Percentiles rank a stretch among this genome's conserved stretches.
phyloP scores from a whole-genome alignment of 805 yeast species.

The Komagataella pseudopastoris region DNA sequence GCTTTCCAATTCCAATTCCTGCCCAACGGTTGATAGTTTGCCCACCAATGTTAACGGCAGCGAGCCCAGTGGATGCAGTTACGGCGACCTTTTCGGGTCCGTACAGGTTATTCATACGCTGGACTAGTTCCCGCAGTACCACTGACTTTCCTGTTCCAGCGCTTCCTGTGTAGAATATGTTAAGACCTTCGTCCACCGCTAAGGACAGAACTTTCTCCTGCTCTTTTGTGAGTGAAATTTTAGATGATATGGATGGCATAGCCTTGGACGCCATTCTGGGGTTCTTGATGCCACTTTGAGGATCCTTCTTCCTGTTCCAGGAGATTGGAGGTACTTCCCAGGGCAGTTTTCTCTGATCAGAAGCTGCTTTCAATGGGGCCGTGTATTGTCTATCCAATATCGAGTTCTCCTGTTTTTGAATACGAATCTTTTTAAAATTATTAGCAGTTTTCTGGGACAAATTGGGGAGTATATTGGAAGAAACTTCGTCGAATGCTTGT shows the following conservation, averaged over 20 bases:
- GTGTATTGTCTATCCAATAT: background rate
- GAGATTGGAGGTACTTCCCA: background rate
- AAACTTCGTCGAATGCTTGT: background rate
- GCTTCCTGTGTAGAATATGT: constrained; percentile 87
- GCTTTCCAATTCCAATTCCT: constrained; percentile 65
- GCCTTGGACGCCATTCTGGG: background rate
- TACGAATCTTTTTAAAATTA: background rate
- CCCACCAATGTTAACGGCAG: constrained; percentile 76
- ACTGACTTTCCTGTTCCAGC: constrained; percentile 98
- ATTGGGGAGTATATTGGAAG: background rate
- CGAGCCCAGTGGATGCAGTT: constrained; percentile 78
- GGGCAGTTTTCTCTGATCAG: background rate
- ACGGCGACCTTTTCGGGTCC: constrained; percentile 46
- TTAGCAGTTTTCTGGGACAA: background rate
- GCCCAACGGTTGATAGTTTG: constrained; percentile 64
- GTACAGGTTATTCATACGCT: constrained; percentile 30
- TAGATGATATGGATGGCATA: background rate
- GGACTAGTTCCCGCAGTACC: constrained; percentile 52
- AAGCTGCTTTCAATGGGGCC: background rate
- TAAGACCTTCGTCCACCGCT: constrained; percentile 44
- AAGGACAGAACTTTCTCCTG: constrained; percentile 54
- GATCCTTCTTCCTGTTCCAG: background rate
- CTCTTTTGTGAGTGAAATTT: constrained; percentile 31
- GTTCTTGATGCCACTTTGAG: background rate
- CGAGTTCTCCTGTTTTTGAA: background rate